Evolutionary conservation across 163 green algal species (phyloP), one percentile per base, ranked within the genome.

Genomic region (Chlamydomonas reinhardtii): DNA sequence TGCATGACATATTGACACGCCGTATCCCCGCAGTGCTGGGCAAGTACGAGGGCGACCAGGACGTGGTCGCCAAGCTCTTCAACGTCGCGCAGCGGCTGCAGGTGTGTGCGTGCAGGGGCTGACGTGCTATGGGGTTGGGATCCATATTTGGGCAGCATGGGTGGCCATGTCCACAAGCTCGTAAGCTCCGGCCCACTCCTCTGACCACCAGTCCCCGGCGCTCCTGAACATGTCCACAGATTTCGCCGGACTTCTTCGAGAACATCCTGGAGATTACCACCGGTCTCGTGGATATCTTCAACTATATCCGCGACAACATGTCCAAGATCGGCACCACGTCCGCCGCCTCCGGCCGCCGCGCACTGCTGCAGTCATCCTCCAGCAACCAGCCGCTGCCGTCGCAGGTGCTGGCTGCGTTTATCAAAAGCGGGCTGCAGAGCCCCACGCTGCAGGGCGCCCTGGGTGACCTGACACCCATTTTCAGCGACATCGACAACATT

Each of bases 371-470:
- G 14, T 29, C 61, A 22, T 31, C 61, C 61, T 66, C 64, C 20
- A 35, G 29, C 64, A 35, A 19, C 29, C 20, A 71, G 64, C 29
- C 64, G 29, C 27, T 35, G 64, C 64, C 29, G 29, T 22, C 29
- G 64, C 64, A 71, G 64, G 8, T 71, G 29, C 27, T 71, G 27
- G 5, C 14, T 0, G 16, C 64, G 8, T 71, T 37, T 12, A 34
- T 70, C 27, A 70, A 34, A 11, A 35, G 20, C 20, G 64, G 73
- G 17, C 73, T 78, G 73, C 73, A 78, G 73, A 25, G 43, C 9
- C 73, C 73, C 17, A 48, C 20, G 73, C 73, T 78, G 73, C 73
- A 78, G 73, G 43, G 12, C 43, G 73, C 73, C 4, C n/a, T 52
- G 8, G 31, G n/a, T 31, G 73, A 68, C 73, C 52, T 80, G n/a